Conservation (phyloP, 257 asterid genomes). For the Petrea volubilis region DNA sequence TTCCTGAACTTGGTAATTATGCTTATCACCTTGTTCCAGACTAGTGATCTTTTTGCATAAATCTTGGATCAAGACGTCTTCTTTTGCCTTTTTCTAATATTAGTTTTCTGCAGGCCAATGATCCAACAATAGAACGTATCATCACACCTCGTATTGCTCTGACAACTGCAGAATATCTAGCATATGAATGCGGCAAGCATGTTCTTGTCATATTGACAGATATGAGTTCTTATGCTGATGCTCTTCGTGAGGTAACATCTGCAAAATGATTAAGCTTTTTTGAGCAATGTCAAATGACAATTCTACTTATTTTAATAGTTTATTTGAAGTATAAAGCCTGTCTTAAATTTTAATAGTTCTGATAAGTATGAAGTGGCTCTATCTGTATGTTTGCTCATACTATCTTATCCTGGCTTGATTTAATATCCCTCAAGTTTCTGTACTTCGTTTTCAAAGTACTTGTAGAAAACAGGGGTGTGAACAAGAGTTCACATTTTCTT, state of each 20-base stretch:
- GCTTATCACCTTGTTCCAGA: constrained; percentile 2
- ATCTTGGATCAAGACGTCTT: constrained; percentile 15
- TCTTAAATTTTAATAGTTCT: constrained; percentile 2
- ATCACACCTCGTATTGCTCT: constrained; percentile 97
- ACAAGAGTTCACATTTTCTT: constrained; percentile 8
- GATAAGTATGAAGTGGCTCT: neutral
- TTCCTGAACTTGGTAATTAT: constrained; percentile 80
- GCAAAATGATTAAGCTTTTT: constrained; percentile 14
- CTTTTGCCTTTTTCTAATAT: constrained; percentile 23
- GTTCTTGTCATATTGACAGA: constrained; percentile 98
- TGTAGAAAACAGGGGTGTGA: constrained; percentile 2
- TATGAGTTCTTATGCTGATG: constrained; percentile 99
- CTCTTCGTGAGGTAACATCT: constrained; percentile 92
- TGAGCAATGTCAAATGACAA: neutral
- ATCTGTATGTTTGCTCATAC: neutral
- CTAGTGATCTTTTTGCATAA: neutral
- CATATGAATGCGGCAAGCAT: constrained; percentile 97
- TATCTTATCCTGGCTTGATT: constrained; percentile 3
- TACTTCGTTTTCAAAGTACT: neutral
- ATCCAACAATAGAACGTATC: constrained; percentile 95
- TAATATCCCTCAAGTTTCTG: neutral
- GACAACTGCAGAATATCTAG: constrained; percentile 94
- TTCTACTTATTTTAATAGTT: constrained; percentile 12
- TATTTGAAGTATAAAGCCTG: neutral
- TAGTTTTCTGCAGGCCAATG: constrained; percentile 70